Conservation (phyloP, 2,329 filamentous ascomycete genomes). For the Cercospora sp. region DNA sequence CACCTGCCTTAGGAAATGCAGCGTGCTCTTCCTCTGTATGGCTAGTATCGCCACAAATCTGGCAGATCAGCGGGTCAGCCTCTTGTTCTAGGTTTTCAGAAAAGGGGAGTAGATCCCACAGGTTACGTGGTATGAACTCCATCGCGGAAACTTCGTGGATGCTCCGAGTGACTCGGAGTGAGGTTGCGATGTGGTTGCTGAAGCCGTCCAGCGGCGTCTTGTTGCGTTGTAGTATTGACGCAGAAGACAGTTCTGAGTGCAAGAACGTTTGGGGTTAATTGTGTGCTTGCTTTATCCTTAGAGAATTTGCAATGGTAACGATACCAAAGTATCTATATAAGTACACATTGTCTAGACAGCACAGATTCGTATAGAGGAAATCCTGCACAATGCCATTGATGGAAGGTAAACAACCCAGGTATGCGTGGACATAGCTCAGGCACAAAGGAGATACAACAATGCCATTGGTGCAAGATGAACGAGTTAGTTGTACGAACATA, state of each 20-base stretch:
- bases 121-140: not conserved
- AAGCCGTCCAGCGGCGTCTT: not conserved
- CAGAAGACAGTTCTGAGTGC: not conserved
- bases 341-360: not conserved
- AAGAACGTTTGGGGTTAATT: not conserved
- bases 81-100: not conserved
- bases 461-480: no score
- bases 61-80: not conserved
- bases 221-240: not conserved
- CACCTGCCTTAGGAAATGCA: not conserved
- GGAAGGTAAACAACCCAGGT: not conserved
- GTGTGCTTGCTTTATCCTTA: not conserved
- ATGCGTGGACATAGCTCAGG: not conserved
- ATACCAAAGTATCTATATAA: not conserved
- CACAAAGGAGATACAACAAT: not conserved
- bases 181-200: not conserved
- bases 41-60: not conserved
- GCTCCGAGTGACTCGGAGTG: not conserved
- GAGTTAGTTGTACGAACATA: no score
- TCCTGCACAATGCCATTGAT: not conserved
- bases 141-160: not conserved
- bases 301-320: not conserved
- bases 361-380: not conserved
- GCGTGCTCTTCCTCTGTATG: not conserved
- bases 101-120: not conserved